Conservation (phyloP, 306 rosid species). For the Neltuma alba region DNA sequence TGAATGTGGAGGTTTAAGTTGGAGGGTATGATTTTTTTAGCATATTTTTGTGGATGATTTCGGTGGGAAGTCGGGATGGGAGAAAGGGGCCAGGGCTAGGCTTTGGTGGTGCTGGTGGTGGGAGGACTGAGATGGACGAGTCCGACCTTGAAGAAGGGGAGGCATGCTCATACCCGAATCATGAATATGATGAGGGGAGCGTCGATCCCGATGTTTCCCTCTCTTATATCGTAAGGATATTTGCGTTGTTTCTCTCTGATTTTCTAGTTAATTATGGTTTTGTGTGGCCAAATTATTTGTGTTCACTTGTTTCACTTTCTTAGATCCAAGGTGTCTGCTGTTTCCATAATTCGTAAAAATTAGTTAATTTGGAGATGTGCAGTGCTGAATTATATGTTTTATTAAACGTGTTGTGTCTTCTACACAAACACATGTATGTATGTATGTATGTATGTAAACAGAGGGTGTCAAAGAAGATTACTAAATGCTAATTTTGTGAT, state of each 20-base stretch:
- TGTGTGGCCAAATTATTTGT: background rate
- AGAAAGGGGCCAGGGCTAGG: constrained; percentile 58
- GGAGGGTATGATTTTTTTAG: constrained; percentile 48
- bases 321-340: constrained; percentile 37
- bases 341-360: constrained; percentile 4
- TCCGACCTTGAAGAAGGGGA: constrained; percentile 89
- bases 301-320: constrained; percentile 32
- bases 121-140: constrained; percentile 63
- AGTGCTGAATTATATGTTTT: background rate
- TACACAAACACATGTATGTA: background rate
- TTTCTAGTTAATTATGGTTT: constrained; percentile 4
- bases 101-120: constrained; percentile 41
- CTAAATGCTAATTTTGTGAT: constrained; percentile 20
- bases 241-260: background rate
- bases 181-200: constrained; percentile 56
- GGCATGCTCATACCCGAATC: constrained; percentile 62
- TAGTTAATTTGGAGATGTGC: constrained; percentile 3
- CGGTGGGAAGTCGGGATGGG: constrained; percentile 66
- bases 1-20: constrained; percentile 52
- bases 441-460: background rate
- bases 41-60: constrained; percentile 49
- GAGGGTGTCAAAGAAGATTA: background rate
- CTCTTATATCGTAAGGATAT: constrained; percentile 73
- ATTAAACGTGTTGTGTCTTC: background rate
- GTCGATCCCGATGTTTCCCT: constrained; percentile 68